Evolutionary conservation across 192 early-diverging fungal genomes (phyloP).

Genomic region (Backusella luteola): DNA sequence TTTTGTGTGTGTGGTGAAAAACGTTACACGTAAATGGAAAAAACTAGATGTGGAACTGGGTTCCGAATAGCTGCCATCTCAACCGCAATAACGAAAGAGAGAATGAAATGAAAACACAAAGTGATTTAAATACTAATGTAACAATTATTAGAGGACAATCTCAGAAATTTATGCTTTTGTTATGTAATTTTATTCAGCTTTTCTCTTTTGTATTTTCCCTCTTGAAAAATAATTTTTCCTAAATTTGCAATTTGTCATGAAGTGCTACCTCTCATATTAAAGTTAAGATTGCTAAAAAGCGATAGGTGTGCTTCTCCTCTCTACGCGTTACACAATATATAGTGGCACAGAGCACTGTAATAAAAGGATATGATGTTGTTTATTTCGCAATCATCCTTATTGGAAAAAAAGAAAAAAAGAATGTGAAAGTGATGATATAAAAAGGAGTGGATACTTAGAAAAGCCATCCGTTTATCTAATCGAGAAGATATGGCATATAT

Average conservation of each 20-base stretch:
- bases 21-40: background rate
- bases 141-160: background rate
- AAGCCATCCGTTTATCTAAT: background rate
- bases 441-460: background rate
- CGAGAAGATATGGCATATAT: background rate
- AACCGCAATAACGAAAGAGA: background rate
- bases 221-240: background rate
- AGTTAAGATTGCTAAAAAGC: background rate
- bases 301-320: background rate
- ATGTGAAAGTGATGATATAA: background rate
- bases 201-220: background rate
- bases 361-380: background rate
- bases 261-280: background rate
- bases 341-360: background rate
- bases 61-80: background rate
- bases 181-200: background rate
- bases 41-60: conserved; percentile 2
- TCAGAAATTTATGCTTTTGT: background rate
- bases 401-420: background rate
- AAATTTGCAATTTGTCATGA: background rate
- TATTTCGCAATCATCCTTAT: background rate
- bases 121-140: background rate
- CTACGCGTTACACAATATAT: background rate
- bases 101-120: background rate
- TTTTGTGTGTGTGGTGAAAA: background rate